These are phyloP conservation scores for Spinacia oleracea DNA, from an alignment of 179 eudicot species.

Conservation along the genomic window DNA sequence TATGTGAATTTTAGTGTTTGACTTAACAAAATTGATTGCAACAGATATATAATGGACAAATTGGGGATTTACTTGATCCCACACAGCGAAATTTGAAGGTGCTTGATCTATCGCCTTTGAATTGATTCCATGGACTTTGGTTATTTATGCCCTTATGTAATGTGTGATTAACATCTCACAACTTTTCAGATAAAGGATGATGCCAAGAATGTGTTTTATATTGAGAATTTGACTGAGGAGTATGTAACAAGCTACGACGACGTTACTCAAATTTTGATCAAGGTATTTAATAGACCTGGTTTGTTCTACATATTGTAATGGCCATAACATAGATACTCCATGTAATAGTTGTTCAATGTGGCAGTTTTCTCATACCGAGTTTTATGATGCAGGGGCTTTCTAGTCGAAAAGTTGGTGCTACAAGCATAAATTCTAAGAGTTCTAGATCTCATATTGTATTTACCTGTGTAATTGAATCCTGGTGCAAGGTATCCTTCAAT, in stretches of 20 bases:
- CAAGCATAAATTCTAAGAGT: conserved; percentile 79
- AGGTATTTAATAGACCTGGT: conserved; percentile 43
- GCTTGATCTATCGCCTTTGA: conserved; percentile 7
- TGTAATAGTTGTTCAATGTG: not conserved
- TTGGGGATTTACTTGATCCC: conserved; percentile 94
- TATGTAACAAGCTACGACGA: conserved; percentile 80
- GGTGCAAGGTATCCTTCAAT: conserved; percentile 75
- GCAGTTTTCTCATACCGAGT: conserved; percentile 4
- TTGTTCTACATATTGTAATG: not conserved
- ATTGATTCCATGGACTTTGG: not conserved
- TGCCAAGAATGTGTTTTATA: conserved; percentile 70
- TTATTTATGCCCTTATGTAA: conserved; percentile 12
- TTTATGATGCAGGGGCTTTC: conserved; percentile 75
- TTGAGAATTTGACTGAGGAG: conserved; percentile 92
- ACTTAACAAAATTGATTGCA: conserved; percentile 19
- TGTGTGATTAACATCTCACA: conserved; percentile 12
- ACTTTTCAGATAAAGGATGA: conserved; percentile 79
- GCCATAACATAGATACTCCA: not conserved
- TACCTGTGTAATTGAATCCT: conserved; percentile 85
- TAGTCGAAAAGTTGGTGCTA: conserved; percentile 76
- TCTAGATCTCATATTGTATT: conserved; percentile 87
- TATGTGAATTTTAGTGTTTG: not conserved
- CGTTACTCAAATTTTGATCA: conserved; percentile 72
- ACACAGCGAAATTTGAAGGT: conserved; percentile 82
- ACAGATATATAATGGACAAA: conserved; percentile 83